Conservation (phyloP, 2,329 filamentous ascomycete species). For the Sordariomycetes sp. region DNA sequence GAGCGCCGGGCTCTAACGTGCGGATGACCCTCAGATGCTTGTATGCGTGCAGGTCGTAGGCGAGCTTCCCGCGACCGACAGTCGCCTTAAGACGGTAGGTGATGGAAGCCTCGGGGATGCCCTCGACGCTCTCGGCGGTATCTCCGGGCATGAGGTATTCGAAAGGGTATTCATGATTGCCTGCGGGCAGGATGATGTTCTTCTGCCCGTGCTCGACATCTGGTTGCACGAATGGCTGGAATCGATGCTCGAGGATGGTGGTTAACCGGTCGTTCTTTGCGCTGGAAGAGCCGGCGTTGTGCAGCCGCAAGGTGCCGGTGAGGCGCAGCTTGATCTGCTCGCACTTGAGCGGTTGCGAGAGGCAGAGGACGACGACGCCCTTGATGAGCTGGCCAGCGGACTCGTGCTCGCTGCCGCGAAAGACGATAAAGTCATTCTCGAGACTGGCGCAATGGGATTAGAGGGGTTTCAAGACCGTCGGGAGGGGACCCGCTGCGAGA, state of each 20-base stretch:
- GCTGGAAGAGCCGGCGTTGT: constrained; percentile 54
- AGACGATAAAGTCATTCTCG: constrained; percentile 70
- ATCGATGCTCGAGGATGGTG: constrained; percentile 59
- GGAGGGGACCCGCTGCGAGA: too few relatives aligned
- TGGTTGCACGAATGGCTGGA: constrained; percentile 59
- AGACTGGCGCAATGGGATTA: constrained; percentile 37
- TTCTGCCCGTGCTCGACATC: constrained; percentile 43
- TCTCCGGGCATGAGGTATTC: constrained; percentile 63
- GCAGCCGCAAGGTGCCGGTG: constrained; percentile 55
- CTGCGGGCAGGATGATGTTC: constrained; percentile 53
- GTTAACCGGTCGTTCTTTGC: constrained; percentile 50
- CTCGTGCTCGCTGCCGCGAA: constrained; percentile 67
- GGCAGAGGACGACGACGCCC: constrained; percentile 64
- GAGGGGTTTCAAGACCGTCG: constrained; percentile 1
- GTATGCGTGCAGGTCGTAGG: constrained; percentile 74
- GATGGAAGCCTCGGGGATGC: constrained; percentile 75
- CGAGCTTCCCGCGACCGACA: constrained; percentile 76
- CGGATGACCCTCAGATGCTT: constrained; percentile 73
- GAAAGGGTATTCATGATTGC: constrained; percentile 81
- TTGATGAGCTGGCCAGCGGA: constrained; percentile 67
- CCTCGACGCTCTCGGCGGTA: constrained; percentile 82
- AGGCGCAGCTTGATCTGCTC: constrained; percentile 67
- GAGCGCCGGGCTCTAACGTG: constrained; percentile 64
- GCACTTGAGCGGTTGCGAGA: constrained; percentile 58
- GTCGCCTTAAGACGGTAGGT: constrained; percentile 89